These are phyloP conservation scores for Colletotrichum tanaceti DNA, from an alignment of 2,329 filamentous ascomycete genomes.

Conservation along the genomic window DNA sequence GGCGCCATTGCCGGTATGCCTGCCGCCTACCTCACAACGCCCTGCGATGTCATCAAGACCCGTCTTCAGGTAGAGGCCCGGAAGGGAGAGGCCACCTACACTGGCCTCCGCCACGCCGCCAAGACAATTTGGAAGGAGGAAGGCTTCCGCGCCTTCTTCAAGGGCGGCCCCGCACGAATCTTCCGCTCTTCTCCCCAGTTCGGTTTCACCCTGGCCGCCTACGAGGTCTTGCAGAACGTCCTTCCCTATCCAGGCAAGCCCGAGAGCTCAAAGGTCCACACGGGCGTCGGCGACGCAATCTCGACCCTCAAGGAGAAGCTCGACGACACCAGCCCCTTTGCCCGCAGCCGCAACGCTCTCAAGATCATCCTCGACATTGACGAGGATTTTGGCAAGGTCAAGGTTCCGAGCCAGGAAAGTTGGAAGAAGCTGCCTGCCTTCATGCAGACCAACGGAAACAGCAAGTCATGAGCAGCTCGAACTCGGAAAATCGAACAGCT, in stretches of 20 bases:
- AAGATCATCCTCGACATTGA: conserved; percentile 97
- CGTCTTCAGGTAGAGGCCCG: conserved; percentile 96
- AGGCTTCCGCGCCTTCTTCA: conserved; percentile 97
- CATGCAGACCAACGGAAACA: conserved; percentile 48
- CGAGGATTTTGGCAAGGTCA: conserved; percentile 86
- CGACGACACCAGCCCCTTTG: conserved; percentile 62
- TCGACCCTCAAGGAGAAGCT: conserved; percentile 72
- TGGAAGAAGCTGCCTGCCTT: conserved; percentile 66
- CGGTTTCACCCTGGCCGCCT: conserved; percentile 95
- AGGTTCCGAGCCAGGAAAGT: conserved; percentile 64
- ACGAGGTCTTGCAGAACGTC: conserved; percentile 86
- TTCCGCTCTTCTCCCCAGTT: conserved; percentile 96
- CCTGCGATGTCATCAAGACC: conserved; percentile 99
- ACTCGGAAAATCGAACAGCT: neutral
- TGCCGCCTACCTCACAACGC: conserved; percentile 93
- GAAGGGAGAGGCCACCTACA: conserved; percentile 93
- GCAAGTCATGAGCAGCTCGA: conserved; percentile 12
- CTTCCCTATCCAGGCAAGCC: conserved; percentile 81
- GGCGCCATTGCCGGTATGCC: conserved; percentile 96
- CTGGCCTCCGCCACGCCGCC: conserved; percentile 86
- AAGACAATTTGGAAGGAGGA: conserved; percentile 87
- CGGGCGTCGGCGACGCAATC: conserved; percentile 72
- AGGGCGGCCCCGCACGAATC: conserved; percentile 95
- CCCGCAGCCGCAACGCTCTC: conserved; percentile 84
- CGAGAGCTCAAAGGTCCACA: conserved; percentile 64